Evolutionary conservation across 495 filamentous ascomycete species (phyloP), one percentile per base, ranked within the genome.

Genomic region (Neurospora cerealis): DNA sequence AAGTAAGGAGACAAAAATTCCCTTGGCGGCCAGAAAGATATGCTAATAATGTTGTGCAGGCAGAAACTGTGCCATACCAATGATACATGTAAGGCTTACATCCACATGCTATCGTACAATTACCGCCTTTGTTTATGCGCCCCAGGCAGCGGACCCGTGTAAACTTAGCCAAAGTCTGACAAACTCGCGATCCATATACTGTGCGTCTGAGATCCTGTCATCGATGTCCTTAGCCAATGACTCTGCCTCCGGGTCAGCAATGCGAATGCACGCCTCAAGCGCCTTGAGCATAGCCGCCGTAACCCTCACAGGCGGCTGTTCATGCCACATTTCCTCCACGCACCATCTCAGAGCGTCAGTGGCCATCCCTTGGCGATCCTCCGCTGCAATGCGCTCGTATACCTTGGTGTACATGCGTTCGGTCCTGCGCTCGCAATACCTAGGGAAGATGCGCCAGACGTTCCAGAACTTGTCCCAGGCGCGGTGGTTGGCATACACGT

Each of bases 381-480:
- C 84, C 28, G 85, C 77, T 0, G 87, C 86, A 37, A 91, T 83
- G 15, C 86, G 72, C 34, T 79, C 73, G 78, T 90, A 91, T 32
- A 91, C 77, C 69, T 86, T 78, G 28, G 79, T 76, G 79, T 93
- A 94, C 72, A 92, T 81, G 8, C 77, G 80, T 34, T 78, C 79
- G 3, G 87, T 88, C 41, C 91, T 88, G 5, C 83, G 78, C 28
- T 81, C 76, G 7, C 83, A 78, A 70, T 85, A 82, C 42, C 85
- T 82, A 60, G 90, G 82, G 34, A 89, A 80, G 69, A 85, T 83
- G 70, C 86, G 84, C 89, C 90, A 94, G 42, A 86, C 75, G 11
- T 86, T 83, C 90, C 88, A 92, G 74, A 93, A 89, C 5, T 79
- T 80, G 15, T 83, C 78, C 84, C 88, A 91, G 70, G 88, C 77